Evolutionary conservation across 495 filamentous ascomycete species (phyloP).

Genomic region (Talaromyces proteolyticus): DNA sequence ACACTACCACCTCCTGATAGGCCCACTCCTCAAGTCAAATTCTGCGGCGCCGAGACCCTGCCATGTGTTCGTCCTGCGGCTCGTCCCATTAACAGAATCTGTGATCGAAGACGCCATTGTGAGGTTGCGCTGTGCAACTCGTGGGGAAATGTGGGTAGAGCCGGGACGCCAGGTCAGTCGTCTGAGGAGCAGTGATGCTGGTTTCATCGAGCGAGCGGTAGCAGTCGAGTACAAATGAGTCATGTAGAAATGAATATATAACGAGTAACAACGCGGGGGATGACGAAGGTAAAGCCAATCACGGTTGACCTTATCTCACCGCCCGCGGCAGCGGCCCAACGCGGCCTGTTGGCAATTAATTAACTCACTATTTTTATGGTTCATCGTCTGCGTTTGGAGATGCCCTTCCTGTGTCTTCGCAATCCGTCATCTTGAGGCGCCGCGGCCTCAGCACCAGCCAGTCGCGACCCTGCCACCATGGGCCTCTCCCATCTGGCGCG

Average conservation of each 20-base stretch:
- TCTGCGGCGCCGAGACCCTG: conserved; percentile 54
- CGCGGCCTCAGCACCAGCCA: neutral
- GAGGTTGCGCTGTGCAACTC: conserved; percentile 17
- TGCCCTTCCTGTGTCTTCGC: neutral
- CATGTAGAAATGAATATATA: no score
- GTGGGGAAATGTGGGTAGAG: conserved; percentile 6
- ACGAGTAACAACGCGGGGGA: no score
- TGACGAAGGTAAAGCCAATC: no score
- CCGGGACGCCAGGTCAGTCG: conserved; percentile 7
- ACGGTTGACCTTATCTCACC: neutral
- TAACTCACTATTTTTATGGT: neutral
- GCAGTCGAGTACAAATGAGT: no score
- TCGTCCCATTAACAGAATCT: neutral
- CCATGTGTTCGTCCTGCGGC: conserved; percentile 42
- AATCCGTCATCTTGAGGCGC: neutral
- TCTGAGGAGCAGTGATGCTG: conserved; percentile 8
- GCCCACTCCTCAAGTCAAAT: conserved; percentile 53
- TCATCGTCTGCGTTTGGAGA: conserved; percentile 1
- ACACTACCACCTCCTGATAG: neutral
- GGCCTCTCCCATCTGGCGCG: conserved; percentile 32
- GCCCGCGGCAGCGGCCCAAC: neutral
- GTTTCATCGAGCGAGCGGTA: conserved; percentile 14
- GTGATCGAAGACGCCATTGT: conserved; percentile 11
- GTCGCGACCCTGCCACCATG: conserved; percentile 16
- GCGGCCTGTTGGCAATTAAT: no score